Evolutionary conservation across 2,329 filamentous ascomycete genomes (phyloP), one percentile per base, ranked within the genome.

Genomic region (Bipolaris victoriae): DNA sequence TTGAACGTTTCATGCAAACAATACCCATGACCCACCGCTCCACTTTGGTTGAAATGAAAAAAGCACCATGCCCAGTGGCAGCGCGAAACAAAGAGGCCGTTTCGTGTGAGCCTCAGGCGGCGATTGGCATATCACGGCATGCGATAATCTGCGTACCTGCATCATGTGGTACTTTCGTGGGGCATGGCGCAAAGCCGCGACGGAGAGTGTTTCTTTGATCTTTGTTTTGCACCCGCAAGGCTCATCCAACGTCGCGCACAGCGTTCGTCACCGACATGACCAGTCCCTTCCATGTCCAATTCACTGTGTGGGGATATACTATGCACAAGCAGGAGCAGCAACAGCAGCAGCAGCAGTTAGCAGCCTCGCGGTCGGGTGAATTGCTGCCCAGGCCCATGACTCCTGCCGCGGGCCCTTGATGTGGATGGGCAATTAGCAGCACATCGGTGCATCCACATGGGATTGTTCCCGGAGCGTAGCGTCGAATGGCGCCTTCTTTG

Each of bases 401-500:
- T 61, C 56, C 44, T 22, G 39, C 18, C 29, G 55, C 44, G 50
- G 47, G 39, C 48, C 52, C 44, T 46, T 45, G 22, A 7, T 33
- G 52, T 20, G 49, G 45, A 33, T 52, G 43, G 57, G 57, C 52
- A 57, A 62, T 58, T 60, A 58, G 61, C 62, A 65, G 61, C 59
- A 60, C 49, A 53, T 31, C 43, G 22, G 9, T 24, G 18, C 9
- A 50, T 22, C 58, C 45, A 60, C 46, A 52, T 55, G 56, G 49
- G 59, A 64, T 66, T 60, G 59, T 41, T 58, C 66, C 52, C 69
- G 68, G 69, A 50, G 66, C 64, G 71, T 64, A 55, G 69, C 67
- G 62, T 66, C 60, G 61, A 65, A 49, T 55, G 61, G 59, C 56
- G 57, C 57, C 52, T 49, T 62, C 37, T 52, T 55, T 37, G 49